phyloP scores from a whole-genome alignment of 129 eudicot genomes.

The Helichrysum umbraculigerum region DNA sequence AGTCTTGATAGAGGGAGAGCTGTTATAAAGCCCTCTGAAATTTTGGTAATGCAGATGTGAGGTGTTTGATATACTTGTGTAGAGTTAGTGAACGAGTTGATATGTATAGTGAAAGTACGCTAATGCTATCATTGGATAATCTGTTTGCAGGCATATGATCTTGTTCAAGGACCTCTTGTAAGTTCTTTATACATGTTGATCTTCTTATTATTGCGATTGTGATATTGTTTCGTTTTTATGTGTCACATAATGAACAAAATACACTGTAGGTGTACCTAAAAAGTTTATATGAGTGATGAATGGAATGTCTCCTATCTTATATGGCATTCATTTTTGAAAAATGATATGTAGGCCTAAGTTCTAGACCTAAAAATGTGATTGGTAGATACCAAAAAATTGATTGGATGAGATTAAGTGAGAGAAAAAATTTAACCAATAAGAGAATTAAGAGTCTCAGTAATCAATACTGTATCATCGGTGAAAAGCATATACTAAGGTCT shows the following conservation, averaged over 20 bases:
- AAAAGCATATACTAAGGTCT: neutral
- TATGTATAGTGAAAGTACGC: slow-evolving; percentile 1
- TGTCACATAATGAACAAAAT: neutral
- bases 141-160: slow-evolving; percentile 82
- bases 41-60: slow-evolving; percentile 55
- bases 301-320: neutral
- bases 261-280: neutral
- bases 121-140: slow-evolving; percentile 23
- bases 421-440: no score
- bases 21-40: slow-evolving; percentile 59
- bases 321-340: neutral
- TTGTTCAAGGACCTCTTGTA: slow-evolving; percentile 91
- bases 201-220: slow-evolving; percentile 13
- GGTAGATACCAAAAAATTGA: no score
- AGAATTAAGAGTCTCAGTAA: neutral
- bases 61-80: neutral
- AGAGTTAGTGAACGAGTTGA: slow-evolving; percentile 11
- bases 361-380: no score
- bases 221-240: neutral
- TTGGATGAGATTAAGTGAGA: no score
- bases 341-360: no score
- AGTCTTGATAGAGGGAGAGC: slow-evolving; percentile 36
- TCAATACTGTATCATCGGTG: neutral
- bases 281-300: neutral
- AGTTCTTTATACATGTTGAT: slow-evolving; percentile 39